These are phyloP conservation scores for Leccinum imitatum DNA, from an alignment of 768 basidiomycete species.

Conservation along the genomic window DNA sequence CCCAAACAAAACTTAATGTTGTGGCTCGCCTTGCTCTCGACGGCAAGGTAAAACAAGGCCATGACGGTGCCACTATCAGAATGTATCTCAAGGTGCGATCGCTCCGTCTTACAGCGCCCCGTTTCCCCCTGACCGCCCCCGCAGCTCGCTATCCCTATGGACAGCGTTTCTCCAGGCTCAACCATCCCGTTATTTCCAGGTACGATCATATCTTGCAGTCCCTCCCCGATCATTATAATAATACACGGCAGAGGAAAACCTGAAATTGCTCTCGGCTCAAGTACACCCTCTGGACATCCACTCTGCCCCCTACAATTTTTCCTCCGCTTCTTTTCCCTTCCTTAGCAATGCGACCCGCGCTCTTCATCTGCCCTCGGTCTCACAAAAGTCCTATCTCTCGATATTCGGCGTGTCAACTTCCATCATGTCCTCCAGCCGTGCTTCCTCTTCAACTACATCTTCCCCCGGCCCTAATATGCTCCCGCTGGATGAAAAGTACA, in stretches of 20 bases:
- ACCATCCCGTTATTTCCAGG: slow-evolving; percentile 75
- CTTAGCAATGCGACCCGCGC: slow-evolving; percentile 69
- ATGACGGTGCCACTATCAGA: slow-evolving; percentile 64
- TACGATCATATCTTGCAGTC: slow-evolving; percentile 25
- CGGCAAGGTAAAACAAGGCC: slow-evolving; percentile 64
- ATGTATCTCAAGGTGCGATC: slow-evolving; percentile 73
- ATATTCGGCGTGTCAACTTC: slow-evolving; percentile 47
- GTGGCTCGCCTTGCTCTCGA: slow-evolving; percentile 75
- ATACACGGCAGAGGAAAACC: slow-evolving; percentile 62
- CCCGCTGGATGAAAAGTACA: slow-evolving; percentile 64
- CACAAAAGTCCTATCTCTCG: slow-evolving; percentile 58
- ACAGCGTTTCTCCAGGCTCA: slow-evolving; percentile 62
- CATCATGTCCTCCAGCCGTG: slow-evolving; percentile 32
- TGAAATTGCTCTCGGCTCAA: slow-evolving; percentile 70
- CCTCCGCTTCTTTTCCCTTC: slow-evolving; percentile 57
- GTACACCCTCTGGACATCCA: slow-evolving; percentile 74
- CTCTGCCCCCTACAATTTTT: slow-evolving; percentile 76
- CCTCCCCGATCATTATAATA: background rate
- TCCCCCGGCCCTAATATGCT: slow-evolving; percentile 30
- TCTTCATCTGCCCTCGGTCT: slow-evolving; percentile 62
- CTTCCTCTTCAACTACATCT: slow-evolving; percentile 38
- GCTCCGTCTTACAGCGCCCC: background rate
- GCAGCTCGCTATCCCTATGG: slow-evolving; percentile 68
- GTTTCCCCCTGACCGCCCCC: slow-evolving; percentile 3
- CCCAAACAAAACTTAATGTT: slow-evolving; percentile 56